A percentile compares a stretch with the other conserved stretches of the same genome.
phyloP scores from a whole-genome alignment of 2,329 filamentous ascomycete species.

The Samsoniella hepiali region DNA sequence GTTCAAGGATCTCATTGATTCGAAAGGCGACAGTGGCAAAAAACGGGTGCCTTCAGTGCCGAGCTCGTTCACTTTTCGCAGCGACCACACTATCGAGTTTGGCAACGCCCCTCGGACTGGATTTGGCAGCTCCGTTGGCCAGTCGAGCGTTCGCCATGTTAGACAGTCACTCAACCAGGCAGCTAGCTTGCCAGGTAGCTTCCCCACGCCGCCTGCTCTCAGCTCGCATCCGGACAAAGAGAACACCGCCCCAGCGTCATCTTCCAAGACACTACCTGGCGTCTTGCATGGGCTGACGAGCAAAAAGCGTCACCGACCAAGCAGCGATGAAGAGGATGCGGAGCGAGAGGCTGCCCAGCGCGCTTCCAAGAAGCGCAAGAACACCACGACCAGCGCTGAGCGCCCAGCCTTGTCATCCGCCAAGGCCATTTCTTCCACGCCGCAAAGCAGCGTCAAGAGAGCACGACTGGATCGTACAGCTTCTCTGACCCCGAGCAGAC shows the following conservation, averaged over 20 bases:
- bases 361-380: slow-evolving; percentile 58
- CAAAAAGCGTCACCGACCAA: slow-evolving; percentile 63
- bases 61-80: slow-evolving; percentile 63
- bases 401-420: slow-evolving; percentile 53
- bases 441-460: slow-evolving; percentile 36
- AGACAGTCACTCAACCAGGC: slow-evolving; percentile 47
- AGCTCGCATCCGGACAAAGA: slow-evolving; percentile 50
- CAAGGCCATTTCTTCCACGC: slow-evolving; percentile 39
- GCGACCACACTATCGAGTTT: slow-evolving; percentile 62
- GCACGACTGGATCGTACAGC: slow-evolving; percentile 27
- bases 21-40: slow-evolving; percentile 26
- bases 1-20: slow-evolving; percentile 33
- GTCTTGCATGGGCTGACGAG: slow-evolving; percentile 61
- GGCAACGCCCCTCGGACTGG: slow-evolving; percentile 44
- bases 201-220: slow-evolving; percentile 39
- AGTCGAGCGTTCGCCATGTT: slow-evolving; percentile 59
- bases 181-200: slow-evolving; percentile 53
- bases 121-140: slow-evolving; percentile 57
- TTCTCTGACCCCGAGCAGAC: slow-evolving; percentile 25
- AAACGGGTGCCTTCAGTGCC: slow-evolving; percentile 42
- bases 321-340: slow-evolving; percentile 54
- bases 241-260: slow-evolving; percentile 43
- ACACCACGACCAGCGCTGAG: slow-evolving; percentile 43
- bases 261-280: slow-evolving; percentile 38
- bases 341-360: slow-evolving; percentile 47